A percentile compares a stretch with the other conserved stretches of the same genome.
phyloP scores from a whole-genome alignment of 768 basidiomycete species.

The Panaeolus papilionaceus region DNA sequence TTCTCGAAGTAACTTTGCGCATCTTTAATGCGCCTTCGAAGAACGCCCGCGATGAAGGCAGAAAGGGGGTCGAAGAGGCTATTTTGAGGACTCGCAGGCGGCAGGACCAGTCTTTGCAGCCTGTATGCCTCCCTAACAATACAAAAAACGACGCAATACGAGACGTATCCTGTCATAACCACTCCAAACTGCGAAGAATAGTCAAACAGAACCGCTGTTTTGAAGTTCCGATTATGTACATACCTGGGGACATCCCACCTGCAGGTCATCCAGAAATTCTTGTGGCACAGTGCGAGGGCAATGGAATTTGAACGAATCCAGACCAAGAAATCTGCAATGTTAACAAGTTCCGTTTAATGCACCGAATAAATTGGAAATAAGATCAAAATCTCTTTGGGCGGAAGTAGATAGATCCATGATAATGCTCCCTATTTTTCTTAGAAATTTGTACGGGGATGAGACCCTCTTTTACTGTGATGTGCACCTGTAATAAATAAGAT shows the following conservation, averaged over 20 bases:
- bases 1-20: not conserved
- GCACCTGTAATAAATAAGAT: not conserved
- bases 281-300: slow-evolving; percentile 14
- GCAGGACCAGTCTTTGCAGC: not conserved
- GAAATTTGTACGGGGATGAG: not conserved
- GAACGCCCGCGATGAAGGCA: not conserved
- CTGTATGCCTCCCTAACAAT: not conserved
- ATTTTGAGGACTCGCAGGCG: not conserved
- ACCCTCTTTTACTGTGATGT: not conserved
- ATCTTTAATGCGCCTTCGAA: slow-evolving; percentile 1
- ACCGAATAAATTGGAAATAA: not conserved
- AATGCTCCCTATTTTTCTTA: not conserved
- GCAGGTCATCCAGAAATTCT: not conserved
- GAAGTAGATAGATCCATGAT: not conserved
- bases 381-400: not conserved
- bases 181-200: not conserved
- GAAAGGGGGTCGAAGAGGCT: not conserved
- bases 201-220: not conserved
- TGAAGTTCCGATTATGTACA: slow-evolving; percentile 2
- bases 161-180: not conserved
- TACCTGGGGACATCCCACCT: not conserved
- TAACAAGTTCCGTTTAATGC: not conserved
- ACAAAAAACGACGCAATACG: not conserved
- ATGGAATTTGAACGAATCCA: not conserved
- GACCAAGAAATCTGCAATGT: not conserved